Conservation (phyloP, 192 early-diverging fungal genomes). For the Spizellomyces sp. region DNA sequence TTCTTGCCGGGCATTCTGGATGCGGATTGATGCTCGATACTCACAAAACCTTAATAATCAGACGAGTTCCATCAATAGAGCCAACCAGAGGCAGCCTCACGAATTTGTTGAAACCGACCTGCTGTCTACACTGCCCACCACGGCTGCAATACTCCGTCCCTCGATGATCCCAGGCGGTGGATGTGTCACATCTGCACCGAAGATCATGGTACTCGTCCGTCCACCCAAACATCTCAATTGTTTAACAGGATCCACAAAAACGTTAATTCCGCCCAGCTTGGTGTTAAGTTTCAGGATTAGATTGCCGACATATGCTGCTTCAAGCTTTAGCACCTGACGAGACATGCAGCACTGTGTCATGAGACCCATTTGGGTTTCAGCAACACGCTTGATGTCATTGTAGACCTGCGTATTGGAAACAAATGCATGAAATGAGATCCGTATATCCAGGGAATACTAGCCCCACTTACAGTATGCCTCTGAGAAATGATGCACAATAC, state of each 20-base stretch:
- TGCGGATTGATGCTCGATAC: neutral
- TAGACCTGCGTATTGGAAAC: constrained; percentile 27
- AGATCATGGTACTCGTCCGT: constrained; percentile 45
- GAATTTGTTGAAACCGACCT: neutral
- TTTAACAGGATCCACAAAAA: constrained; percentile 23
- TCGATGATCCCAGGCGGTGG: constrained; percentile 18
- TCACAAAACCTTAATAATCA: constrained; percentile 17
- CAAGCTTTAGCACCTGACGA: constrained; percentile 16
- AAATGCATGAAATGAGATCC: too few relatives aligned
- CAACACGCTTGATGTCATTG: constrained; percentile 56
- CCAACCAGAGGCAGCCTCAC: too few relatives aligned
- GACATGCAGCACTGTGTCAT: constrained; percentile 52
- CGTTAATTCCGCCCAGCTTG: constrained; percentile 65
- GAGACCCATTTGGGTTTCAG: constrained; percentile 49
- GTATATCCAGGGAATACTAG: too few relatives aligned
- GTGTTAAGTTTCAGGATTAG: constrained; percentile 62
- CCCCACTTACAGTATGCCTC: constrained; percentile 72
- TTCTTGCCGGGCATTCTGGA: constrained; percentile 15
- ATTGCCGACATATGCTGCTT: constrained; percentile 29
- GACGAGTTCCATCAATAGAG: too few relatives aligned
- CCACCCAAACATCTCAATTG: too few relatives aligned
- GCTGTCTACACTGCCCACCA: constrained; percentile 70
- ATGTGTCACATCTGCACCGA: constrained; percentile 28
- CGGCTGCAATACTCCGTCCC: constrained; percentile 73
- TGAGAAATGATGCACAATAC: constrained; percentile 80